Evolutionary conservation across 78 protist species (phyloP).

Genomic region (Thecamonas trahens): DNA sequence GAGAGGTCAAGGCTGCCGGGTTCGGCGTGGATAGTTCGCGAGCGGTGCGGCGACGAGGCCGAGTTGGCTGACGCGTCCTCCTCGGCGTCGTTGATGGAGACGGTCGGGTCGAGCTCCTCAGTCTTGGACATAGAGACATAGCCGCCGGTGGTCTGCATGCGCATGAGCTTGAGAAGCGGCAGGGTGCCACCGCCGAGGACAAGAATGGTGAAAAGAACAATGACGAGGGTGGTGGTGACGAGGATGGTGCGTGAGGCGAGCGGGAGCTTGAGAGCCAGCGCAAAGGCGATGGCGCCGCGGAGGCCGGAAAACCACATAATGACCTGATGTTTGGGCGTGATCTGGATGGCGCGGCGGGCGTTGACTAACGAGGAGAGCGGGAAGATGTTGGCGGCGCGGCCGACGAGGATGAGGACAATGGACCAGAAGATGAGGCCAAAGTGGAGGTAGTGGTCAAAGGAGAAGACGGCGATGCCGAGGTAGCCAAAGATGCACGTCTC

Average conservation of each 20-base stretch:
- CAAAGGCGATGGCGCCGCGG: slow-evolving; percentile 86
- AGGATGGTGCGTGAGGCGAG: slow-evolving; percentile 5
- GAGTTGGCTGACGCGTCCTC: not conserved
- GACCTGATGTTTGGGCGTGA: not conserved
- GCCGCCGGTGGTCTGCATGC: not conserved
- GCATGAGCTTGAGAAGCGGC: slow-evolving; percentile 22
- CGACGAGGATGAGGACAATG: slow-evolving; percentile 7
- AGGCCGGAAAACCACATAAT: slow-evolving; percentile 67
- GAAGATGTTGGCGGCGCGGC: slow-evolving; percentile 47
- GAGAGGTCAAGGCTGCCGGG: not conserved
- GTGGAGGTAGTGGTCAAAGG: slow-evolving; percentile 10
- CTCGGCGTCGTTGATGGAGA: not conserved
- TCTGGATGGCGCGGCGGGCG: not conserved
- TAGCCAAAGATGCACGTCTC: slow-evolving; percentile 54
- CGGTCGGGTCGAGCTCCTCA: not conserved
- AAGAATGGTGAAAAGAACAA: slow-evolving; percentile 49
- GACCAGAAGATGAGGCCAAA: not conserved
- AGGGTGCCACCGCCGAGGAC: slow-evolving; percentile 49
- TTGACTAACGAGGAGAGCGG: slow-evolving; percentile 28
- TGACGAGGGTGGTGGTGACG: slow-evolving; percentile 54
- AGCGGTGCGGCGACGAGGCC: not conserved
- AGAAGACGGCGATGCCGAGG: slow-evolving; percentile 39
- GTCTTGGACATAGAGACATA: not conserved
- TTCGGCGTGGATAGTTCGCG: not conserved
- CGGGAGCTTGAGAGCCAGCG: slow-evolving; percentile 36